Evolutionary conservation across 208 protist genomes (phyloP).

Genomic region (Leptomonas pyrrhocoris): DNA sequence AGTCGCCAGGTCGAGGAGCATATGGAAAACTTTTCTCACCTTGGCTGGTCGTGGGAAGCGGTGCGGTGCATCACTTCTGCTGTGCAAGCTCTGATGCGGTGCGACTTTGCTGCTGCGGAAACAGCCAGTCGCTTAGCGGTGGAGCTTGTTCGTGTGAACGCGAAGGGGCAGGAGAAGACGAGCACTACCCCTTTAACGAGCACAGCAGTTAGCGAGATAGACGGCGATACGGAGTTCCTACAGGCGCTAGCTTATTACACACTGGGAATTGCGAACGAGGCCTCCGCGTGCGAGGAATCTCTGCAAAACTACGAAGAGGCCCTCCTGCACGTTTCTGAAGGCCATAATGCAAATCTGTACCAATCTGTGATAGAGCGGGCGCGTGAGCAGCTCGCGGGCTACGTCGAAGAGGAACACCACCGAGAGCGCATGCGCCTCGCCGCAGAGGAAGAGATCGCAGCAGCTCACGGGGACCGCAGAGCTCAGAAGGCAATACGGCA

Average conservation of each 20-base stretch:
- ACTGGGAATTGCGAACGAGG: constrained; percentile 18
- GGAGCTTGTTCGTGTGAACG: constrained; percentile 5
- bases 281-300: constrained; percentile 21
- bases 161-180: neutral
- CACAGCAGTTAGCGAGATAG: neutral
- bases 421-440: constrained; percentile 5
- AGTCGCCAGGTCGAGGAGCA: constrained; percentile 15
- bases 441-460: constrained; percentile 9
- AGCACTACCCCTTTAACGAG: neutral
- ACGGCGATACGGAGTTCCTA: constrained; percentile 8
- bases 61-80: constrained; percentile 23
- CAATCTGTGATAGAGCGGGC: constrained; percentile 20
- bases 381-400: constrained; percentile 9
- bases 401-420: constrained; percentile 23
- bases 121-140: constrained; percentile 15
- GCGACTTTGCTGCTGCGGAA: constrained; percentile 25
- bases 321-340: constrained; percentile 1
- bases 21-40: neutral
- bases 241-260: constrained; percentile 24
- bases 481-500: neutral
- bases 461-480: constrained; percentile 21
- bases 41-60: constrained; percentile 19
- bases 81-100: constrained; percentile 26
- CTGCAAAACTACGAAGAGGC: constrained; percentile 25
- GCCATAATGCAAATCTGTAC: neutral